Percentiles rank a stretch among this genome's conserved stretches.
Evolutionary conservation across 2,329 filamentous ascomycete species (phyloP).

Genomic region (Aspergillus proliferans): DNA sequence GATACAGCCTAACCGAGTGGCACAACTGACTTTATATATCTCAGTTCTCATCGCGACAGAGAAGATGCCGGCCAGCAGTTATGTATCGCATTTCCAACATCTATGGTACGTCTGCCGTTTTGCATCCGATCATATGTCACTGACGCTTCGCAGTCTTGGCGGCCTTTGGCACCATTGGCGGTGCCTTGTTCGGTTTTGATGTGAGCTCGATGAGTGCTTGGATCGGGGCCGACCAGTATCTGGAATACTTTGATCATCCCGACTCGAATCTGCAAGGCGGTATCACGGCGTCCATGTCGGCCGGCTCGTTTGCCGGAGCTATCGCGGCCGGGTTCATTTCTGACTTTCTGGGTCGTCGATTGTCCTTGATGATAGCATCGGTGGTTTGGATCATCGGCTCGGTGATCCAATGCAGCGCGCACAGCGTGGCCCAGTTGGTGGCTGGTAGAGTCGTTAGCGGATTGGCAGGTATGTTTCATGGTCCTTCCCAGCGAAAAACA

Average conservation of each 20-base stretch:
- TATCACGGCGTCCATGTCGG: slow-evolving; percentile 66
- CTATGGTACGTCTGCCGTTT: slow-evolving; percentile 24
- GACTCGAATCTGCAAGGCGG: slow-evolving; percentile 33
- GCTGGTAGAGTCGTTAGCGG: slow-evolving; percentile 46
- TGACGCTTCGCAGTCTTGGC: slow-evolving; percentile 36
- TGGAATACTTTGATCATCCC: slow-evolving; percentile 50
- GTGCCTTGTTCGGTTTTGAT: slow-evolving; percentile 55
- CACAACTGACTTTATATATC: not conserved
- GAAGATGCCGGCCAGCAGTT: not conserved
- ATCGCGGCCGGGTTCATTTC: slow-evolving; percentile 32
- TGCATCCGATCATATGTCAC: not conserved
- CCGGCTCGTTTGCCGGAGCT: slow-evolving; percentile 62
- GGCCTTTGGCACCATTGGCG: slow-evolving; percentile 52
- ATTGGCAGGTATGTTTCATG: slow-evolving; percentile 17
- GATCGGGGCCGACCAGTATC: slow-evolving; percentile 47
- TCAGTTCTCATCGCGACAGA: not conserved
- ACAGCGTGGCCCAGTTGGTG: slow-evolving; percentile 34
- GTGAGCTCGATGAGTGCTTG: slow-evolving; percentile 43
- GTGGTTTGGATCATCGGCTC: slow-evolving; percentile 31
- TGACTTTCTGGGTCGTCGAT: slow-evolving; percentile 34
- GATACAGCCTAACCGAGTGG: not conserved
- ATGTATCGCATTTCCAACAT: slow-evolving; percentile 43
- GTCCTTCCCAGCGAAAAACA: not conserved
- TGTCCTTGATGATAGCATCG: slow-evolving; percentile 34
- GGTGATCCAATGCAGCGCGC: slow-evolving; percentile 25